phyloP scores from a whole-genome alignment of 139 green algal species.

The Pseudopediastrum boryanum region DNA sequence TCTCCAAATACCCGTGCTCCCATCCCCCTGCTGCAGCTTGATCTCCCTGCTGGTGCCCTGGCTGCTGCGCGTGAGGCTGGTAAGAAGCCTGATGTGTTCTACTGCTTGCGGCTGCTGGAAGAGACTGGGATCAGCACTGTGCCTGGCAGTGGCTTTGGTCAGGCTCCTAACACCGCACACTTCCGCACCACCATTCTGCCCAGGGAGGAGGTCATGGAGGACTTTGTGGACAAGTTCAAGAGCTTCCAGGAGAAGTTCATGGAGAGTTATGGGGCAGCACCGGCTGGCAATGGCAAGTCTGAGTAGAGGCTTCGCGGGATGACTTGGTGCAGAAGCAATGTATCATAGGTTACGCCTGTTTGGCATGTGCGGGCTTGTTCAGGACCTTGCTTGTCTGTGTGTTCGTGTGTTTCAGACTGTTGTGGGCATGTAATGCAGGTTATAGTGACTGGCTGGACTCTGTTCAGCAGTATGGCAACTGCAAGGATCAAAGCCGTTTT shows the following conservation, averaged over 20 bases:
- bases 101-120: conserved; percentile 84
- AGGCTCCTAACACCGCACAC: conserved; percentile 66
- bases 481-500: too few species aligned
- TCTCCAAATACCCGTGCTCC: too few species aligned
- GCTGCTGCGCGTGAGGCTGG: conserved; percentile 68
- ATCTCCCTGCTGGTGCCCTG: conserved; percentile 65
- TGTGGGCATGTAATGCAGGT: too few species aligned
- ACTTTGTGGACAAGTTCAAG: conserved; percentile 75
- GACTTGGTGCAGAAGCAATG: too few species aligned
- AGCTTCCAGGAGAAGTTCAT: conserved; percentile 80
- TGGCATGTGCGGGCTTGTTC: too few species aligned
- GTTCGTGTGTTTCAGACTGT: too few species aligned
- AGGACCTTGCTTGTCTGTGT: too few species aligned
- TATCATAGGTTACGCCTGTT: too few species aligned
- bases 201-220: conserved; percentile 79
- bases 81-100: conserved; percentile 86
- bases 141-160: conserved; percentile 85
- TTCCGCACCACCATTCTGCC: conserved; percentile 95
- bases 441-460: too few species aligned
- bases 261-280: conserved; percentile 18
- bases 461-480: too few species aligned
- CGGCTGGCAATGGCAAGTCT: not conserved
- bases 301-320: too few species aligned
- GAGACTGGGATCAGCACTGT: conserved; percentile 73
- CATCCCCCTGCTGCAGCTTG: too few species aligned